phyloP scores from a whole-genome alignment of 805 yeast species.

The Saturnispora quitensis region DNA sequence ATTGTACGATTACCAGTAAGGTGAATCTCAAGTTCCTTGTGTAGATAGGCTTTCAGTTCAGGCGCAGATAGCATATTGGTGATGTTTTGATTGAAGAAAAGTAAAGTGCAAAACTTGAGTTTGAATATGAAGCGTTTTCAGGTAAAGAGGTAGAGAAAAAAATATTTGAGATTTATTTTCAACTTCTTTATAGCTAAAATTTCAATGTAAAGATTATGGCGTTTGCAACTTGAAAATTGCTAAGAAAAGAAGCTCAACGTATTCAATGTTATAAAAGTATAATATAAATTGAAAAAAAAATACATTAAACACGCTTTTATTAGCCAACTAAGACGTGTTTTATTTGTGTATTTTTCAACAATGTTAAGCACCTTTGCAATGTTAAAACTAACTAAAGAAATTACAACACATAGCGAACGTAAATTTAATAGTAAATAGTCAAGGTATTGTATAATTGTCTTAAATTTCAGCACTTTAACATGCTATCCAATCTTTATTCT shows the following conservation, averaged over 20 bases:
- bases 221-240: neutral
- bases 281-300: neutral
- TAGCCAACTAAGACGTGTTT: too few relatives aligned
- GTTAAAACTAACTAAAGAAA: neutral
- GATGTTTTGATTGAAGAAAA: neutral
- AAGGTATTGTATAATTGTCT: too few relatives aligned
- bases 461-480: too few relatives aligned
- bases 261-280: neutral
- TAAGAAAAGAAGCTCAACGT: neutral
- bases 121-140: neutral
- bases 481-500: neutral
- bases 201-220: neutral
- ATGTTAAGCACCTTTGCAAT: neutral
- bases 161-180: neutral
- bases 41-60: conserved; percentile 6
- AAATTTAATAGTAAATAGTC: too few relatives aligned
- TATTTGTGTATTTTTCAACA: too few relatives aligned
- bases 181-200: neutral
- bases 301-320: neutral
- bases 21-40: conserved; percentile 6
- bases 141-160: neutral
- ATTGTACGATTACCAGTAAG: neutral
- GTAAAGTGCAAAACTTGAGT: neutral
- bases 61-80: conserved; percentile 5
- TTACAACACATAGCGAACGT: too few relatives aligned